Percentiles rank a stretch among this genome's conserved stretches.
Evolutionary conservation across 2,329 filamentous ascomycete species (phyloP).

Genomic region (Cadophora sp.): DNA sequence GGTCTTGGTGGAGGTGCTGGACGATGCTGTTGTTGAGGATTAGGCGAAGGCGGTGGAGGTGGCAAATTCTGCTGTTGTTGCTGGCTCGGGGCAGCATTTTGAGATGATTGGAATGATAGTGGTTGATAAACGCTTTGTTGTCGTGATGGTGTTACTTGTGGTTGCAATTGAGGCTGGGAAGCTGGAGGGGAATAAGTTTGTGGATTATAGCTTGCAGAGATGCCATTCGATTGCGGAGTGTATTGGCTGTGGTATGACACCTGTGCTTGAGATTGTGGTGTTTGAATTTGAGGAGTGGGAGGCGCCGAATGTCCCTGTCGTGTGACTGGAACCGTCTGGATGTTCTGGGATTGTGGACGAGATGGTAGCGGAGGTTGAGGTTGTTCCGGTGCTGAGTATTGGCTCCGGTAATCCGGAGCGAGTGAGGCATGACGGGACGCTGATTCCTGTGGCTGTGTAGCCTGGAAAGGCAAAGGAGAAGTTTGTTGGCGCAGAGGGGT

Average conservation of each 20-base stretch:
- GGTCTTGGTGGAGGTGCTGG: slow-evolving; percentile 45
- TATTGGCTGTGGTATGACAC: neutral
- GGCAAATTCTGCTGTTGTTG: slow-evolving; percentile 20
- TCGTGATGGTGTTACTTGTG: neutral
- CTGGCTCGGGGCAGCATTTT: neutral
- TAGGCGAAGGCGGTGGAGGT: slow-evolving; percentile 51
- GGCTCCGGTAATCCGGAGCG: neutral
- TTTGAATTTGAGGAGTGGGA: neutral
- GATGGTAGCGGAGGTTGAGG: slow-evolving; percentile 4
- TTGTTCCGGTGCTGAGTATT: neutral
- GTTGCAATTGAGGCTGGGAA: neutral
- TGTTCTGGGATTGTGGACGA: slow-evolving; percentile 9
- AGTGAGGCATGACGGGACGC: slow-evolving; percentile 6
- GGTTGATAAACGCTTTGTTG: slow-evolving; percentile 7
- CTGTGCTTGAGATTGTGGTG: neutral
- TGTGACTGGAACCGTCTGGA: neutral
- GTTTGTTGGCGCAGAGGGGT: slow-evolving; percentile 3
- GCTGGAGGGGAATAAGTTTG: slow-evolving; percentile 6
- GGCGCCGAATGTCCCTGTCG: neutral
- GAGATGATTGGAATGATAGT: neutral
- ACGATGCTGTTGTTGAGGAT: slow-evolving; percentile 37
- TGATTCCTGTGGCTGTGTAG: neutral
- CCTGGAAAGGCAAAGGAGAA: neutral
- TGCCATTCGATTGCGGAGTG: neutral
- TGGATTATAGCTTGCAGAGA: neutral